phyloP scores from a whole-genome alignment of 148 eudicot genomes.

The Rhododendron griersonianum region DNA sequence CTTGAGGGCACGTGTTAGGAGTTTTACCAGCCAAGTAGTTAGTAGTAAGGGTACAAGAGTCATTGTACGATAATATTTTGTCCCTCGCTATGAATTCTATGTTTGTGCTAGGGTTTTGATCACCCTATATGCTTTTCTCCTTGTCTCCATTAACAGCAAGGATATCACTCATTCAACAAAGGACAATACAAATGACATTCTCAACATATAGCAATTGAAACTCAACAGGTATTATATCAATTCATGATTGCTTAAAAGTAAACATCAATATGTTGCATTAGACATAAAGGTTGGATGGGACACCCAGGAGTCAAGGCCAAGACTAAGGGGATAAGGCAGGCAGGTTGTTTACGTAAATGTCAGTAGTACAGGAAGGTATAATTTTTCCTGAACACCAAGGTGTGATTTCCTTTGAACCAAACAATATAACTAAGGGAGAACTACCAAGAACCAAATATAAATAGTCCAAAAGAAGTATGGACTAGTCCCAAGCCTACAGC shows the following conservation, averaged over 20 bases:
- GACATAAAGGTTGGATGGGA: background rate
- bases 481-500: background rate
- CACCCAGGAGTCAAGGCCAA: background rate
- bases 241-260: background rate
- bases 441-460: background rate
- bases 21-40: slow-evolving; percentile 6
- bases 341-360: background rate
- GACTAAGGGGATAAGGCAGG: background rate
- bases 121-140: background rate
- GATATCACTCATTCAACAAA: background rate
- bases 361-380: background rate
- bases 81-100: background rate
- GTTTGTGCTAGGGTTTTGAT: background rate
- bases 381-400: background rate
- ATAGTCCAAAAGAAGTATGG: background rate
- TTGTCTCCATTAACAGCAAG: background rate
- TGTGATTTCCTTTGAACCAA: background rate
- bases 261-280: background rate
- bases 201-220: background rate
- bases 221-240: background rate
- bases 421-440: background rate
- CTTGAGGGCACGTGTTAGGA: background rate
- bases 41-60: no score
- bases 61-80: no score
- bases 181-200: background rate